Conservation (phyloP, 2,329 filamentous ascomycete species). For the Aciculosporium take region DNA sequence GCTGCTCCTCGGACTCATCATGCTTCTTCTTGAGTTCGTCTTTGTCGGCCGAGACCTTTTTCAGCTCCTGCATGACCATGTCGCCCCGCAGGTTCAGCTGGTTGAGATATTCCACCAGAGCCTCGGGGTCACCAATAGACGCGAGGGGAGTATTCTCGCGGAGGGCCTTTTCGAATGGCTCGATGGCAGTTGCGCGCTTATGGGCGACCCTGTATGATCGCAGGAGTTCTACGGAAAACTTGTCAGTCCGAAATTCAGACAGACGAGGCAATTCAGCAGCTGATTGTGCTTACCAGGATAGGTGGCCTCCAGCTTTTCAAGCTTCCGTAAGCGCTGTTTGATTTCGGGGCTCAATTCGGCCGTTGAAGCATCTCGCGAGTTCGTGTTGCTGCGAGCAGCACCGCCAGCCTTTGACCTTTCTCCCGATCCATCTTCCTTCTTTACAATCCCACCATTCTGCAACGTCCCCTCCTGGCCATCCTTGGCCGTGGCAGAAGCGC, state of each 20-base stretch:
- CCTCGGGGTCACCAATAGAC: conserved; percentile 72
- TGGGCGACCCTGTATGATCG: conserved; percentile 88
- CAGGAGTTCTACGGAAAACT: conserved; percentile 50
- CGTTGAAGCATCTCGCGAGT: conserved; percentile 6
- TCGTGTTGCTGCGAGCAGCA: neutral
- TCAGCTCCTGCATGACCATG: conserved; percentile 89
- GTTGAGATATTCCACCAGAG: conserved; percentile 78
- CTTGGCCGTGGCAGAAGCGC: conserved; percentile 6
- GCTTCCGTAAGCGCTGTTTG: conserved; percentile 58
- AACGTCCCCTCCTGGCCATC: conserved; percentile 13
- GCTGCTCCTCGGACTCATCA: conserved; percentile 51
- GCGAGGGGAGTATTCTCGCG: conserved; percentile 86
- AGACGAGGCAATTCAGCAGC: too few relatives aligned
- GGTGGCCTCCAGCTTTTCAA: conserved; percentile 80
- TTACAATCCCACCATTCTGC: conserved; percentile 8
- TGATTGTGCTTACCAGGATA: conserved; percentile 53
- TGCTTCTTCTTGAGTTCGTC: conserved; percentile 66
- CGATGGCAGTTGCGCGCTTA: conserved; percentile 70
- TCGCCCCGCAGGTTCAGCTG: conserved; percentile 75
- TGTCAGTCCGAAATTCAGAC: too few relatives aligned
- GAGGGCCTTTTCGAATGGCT: conserved; percentile 81
- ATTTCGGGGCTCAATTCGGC: conserved; percentile 60
- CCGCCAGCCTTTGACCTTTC: conserved; percentile 7
- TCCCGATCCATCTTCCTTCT: conserved; percentile 11
- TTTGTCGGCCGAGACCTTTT: conserved; percentile 68